A percentile compares a stretch with the other conserved stretches of the same genome.
phyloP scores from a whole-genome alignment of 192 early-diverging fungal species.

The Backusella westeae region DNA sequence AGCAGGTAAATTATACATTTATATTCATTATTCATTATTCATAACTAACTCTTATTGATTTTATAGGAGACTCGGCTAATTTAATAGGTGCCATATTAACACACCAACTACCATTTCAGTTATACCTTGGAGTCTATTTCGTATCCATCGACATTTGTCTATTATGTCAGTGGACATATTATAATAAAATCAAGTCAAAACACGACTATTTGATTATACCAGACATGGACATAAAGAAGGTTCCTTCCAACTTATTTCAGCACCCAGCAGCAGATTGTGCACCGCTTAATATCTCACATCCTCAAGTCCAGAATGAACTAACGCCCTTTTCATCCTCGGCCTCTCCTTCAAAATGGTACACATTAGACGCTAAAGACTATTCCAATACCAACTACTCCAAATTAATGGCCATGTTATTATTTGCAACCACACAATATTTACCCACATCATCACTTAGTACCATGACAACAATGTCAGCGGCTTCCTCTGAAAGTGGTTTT shows the following conservation, averaged over 20 bases:
- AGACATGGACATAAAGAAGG: neutral
- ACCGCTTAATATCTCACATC: constrained; percentile 8
- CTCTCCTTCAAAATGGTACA: constrained; percentile 36
- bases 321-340: constrained; percentile 33
- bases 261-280: constrained; percentile 25
- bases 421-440: neutral
- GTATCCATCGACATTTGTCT: constrained; percentile 22
- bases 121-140: constrained; percentile 25
- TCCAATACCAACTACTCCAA: constrained; percentile 5
- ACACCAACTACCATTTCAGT: constrained; percentile 70
- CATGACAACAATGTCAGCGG: neutral
- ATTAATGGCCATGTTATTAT: constrained; percentile 2
- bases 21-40: neutral
- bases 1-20: constrained; percentile 38
- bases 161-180: constrained; percentile 29
- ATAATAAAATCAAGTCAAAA: constrained; percentile 15
- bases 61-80: constrained; percentile 67
- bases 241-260: constrained; percentile 15
- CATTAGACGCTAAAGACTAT: neutral
- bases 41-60: neutral
- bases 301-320: constrained; percentile 16
- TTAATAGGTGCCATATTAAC: constrained; percentile 72
- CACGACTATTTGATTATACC: constrained; percentile 6
- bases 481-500: neutral
- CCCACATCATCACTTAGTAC: neutral